Evolutionary conservation across 768 basidiomycete species (phyloP).

Genomic region (Auricularia cornea): DNA sequence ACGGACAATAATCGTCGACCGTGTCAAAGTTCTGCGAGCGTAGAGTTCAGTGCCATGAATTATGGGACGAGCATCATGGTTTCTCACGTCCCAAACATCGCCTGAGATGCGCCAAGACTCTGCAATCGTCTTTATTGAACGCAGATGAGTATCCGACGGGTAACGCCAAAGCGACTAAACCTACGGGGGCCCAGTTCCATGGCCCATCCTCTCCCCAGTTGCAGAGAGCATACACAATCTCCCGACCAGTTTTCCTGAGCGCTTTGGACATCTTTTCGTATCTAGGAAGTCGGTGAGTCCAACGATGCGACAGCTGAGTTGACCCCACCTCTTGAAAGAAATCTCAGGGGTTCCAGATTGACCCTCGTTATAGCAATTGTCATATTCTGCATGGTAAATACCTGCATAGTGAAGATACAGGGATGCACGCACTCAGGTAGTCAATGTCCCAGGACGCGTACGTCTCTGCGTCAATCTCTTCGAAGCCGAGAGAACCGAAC

Average conservation of each 20-base stretch:
- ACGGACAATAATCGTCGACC: constrained; percentile 31
- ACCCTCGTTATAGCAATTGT: constrained; percentile 35
- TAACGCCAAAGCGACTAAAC: not conserved
- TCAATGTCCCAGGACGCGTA: constrained; percentile 33
- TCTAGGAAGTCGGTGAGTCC: constrained; percentile 1
- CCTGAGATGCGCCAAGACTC: constrained; percentile 18
- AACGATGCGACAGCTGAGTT: not conserved
- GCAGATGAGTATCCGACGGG: not conserved
- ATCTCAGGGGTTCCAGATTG: constrained; percentile 26
- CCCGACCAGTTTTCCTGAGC: constrained; percentile 29
- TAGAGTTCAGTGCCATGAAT: no score
- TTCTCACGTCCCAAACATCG: constrained; percentile 13
- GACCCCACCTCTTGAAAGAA: constrained; percentile 20
- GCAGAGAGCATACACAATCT: constrained; percentile 32
- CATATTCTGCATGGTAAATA: constrained; percentile 21
- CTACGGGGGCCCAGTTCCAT: constrained; percentile 29
- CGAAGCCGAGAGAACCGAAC: constrained; percentile 33
- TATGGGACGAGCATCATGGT: no score
- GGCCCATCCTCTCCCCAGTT: constrained; percentile 34
- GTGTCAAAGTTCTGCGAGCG: constrained; percentile 23
- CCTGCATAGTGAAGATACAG: not conserved
- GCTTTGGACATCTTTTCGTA: constrained; percentile 32
- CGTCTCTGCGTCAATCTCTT: constrained; percentile 33
- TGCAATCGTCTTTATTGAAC: constrained; percentile 15
- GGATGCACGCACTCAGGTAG: constrained; percentile 24